These are phyloP conservation scores for Zangia roseola DNA, from an alignment of 768 basidiomycete genomes.

Conservation along the genomic window DNA sequence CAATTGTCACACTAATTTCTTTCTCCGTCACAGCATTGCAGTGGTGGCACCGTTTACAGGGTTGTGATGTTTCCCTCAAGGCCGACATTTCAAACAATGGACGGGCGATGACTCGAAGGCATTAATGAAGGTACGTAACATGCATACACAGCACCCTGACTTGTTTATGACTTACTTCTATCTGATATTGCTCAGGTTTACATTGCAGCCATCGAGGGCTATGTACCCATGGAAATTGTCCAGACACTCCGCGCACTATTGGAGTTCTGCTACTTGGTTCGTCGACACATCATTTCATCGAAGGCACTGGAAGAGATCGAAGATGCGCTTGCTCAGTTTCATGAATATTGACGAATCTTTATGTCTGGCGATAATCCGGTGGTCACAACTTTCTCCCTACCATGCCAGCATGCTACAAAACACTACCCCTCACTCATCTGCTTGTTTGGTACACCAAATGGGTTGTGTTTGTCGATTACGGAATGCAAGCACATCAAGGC, in stretches of 20 bases:
- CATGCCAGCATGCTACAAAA: neutral
- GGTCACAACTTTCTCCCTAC: neutral
- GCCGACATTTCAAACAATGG: neutral
- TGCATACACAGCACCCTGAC: too few species aligned
- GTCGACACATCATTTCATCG: neutral
- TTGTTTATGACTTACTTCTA: too few species aligned
- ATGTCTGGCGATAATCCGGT: neutral
- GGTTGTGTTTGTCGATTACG: neutral
- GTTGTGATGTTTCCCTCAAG: neutral
- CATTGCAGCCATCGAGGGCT: neutral
- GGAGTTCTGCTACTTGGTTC: neutral
- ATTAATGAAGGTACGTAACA: conserved; percentile 1
- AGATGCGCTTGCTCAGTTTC: neutral
- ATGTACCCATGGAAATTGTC: neutral
- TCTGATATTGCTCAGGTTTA: neutral
- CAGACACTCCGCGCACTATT: neutral
- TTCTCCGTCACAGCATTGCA: neutral
- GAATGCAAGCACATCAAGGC: neutral
- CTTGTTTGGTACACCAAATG: neutral
- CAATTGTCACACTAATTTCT: too few species aligned
- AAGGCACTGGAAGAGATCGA: neutral
- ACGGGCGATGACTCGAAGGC: conserved; percentile 1
- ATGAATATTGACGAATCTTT: neutral
- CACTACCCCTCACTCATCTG: neutral
- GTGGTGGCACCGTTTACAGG: neutral